Conservation (phyloP, 176 grass and related monocot species). For the Themeda triandra region DNA sequence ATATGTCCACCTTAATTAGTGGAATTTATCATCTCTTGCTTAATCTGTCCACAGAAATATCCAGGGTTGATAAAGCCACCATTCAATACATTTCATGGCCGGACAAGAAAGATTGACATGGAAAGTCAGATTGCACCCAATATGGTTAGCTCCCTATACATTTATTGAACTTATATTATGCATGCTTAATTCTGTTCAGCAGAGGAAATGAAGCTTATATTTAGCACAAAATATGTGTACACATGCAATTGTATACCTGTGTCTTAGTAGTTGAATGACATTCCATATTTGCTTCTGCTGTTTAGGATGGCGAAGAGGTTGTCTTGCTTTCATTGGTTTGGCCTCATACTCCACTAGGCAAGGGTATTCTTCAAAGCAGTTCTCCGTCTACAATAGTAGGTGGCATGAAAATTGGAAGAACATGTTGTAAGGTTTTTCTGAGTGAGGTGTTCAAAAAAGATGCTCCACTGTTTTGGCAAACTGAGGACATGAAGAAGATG, state of each 20-base stretch:
- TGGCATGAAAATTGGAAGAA: neutral
- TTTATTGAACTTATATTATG: neutral
- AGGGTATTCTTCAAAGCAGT: slow-evolving; percentile 6
- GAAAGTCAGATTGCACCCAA: neutral
- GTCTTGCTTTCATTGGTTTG: neutral
- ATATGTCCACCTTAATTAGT: neutral
- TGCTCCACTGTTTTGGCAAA: neutral
- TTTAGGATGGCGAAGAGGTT: neutral
- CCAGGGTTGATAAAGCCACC: neutral
- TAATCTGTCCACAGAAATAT: neutral
- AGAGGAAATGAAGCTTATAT: neutral
- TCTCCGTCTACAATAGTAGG: neutral
- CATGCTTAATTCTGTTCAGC: neutral
- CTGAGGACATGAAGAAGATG: neutral
- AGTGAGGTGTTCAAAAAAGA: neutral
- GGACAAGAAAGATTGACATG: neutral
- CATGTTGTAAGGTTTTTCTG: slow-evolving; percentile 10
- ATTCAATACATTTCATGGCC: neutral
- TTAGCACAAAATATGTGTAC: neutral
- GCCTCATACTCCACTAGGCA: neutral
- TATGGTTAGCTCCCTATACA: neutral
- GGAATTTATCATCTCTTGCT: neutral
- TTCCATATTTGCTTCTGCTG: neutral
- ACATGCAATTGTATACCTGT: neutral
- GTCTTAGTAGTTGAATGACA: neutral